Base-by-base conservation (phyloP, 2,329 filamentous ascomycete genomes). In the Alternaria novae-zelandiae region DNA sequence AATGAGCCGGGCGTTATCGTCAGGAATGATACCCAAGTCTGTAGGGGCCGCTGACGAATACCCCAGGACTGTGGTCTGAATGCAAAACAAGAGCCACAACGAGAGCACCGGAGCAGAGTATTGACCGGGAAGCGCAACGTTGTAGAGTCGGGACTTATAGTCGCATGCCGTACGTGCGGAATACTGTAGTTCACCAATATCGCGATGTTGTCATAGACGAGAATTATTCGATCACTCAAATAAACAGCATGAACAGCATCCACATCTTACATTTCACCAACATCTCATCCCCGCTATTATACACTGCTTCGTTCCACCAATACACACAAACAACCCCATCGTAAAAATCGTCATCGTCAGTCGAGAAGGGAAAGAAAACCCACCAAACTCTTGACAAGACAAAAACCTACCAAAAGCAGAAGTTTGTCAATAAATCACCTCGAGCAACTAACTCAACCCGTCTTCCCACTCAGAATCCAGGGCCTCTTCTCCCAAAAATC, bases 401-500 rank as follows among this genome's bases (percentile, higher is more conserved):
- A 25, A 26, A 17, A 9, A 12, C 10, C 17, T 41, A 17, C 32
- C 15, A 17, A 41, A 41, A 11, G 5, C 36, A 17, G 36, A 41
- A 41, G 15, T 41, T 17, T 41, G 36, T 17, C 8, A 21, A 36
- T 3, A 7, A 51, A 32, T 30, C 26, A 32, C 47, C 23, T 25
- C 28, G 5, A 13, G 6, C 4, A 23, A 28, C 17, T 15, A 36
- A 10, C 8, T 68, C 57, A 72, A 21, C 68, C 75, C 41, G 75
- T 68, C 65, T 71, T 78, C 32, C 80, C 80, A 57, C 75, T 81
- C 73, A 85, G 66, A 25, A 85, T 83, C 93, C 94, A 98, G 2
- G 94, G 94, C 75, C 94, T 86, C 72, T 86, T 86, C 67, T 93
- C 86, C 96, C 96, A 99, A 77, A 99, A 99, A 4, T 93, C 91